phyloP scores from a whole-genome alignment of 441 rosid species.

The Erodium chrysanthum region DNA sequence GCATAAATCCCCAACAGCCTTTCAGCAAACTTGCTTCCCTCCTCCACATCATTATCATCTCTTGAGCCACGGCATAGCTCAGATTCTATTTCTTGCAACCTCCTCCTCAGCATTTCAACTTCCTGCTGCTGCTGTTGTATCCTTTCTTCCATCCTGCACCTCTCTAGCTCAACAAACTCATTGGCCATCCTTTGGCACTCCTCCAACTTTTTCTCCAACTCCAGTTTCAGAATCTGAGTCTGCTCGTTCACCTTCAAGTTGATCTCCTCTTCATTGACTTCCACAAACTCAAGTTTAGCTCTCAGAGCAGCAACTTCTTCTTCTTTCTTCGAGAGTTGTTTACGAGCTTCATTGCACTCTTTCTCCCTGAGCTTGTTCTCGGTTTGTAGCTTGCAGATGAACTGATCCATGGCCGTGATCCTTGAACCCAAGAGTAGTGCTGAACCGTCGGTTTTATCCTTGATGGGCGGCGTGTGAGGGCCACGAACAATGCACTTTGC shows the following conservation, averaged over 20 bases:
- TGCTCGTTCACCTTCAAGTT: slow-evolving; percentile 61
- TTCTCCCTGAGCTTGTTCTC: slow-evolving; percentile 78
- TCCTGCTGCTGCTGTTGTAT: slow-evolving; percentile 83
- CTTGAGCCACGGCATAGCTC: slow-evolving; percentile 38
- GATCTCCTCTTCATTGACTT: slow-evolving; percentile 64
- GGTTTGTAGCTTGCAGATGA: slow-evolving; percentile 65
- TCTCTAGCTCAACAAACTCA: slow-evolving; percentile 72
- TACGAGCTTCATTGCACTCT: slow-evolving; percentile 64
- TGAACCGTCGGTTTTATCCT: slow-evolving; percentile 60
- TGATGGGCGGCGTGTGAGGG: slow-evolving; percentile 47
- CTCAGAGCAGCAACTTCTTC: slow-evolving; percentile 61
- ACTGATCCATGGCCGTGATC: slow-evolving; percentile 85
- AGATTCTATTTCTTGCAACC: slow-evolving; percentile 64
- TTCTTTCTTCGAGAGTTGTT: slow-evolving; percentile 66
- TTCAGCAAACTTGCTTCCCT: slow-evolving; percentile 56
- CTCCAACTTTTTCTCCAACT: slow-evolving; percentile 63
- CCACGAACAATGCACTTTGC: slow-evolving; percentile 96
- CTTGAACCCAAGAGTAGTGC: slow-evolving; percentile 53
- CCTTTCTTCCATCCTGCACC: slow-evolving; percentile 89
- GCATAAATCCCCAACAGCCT: slow-evolving; percentile 48
- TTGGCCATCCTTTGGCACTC: slow-evolving; percentile 77
- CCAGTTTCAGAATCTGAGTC: slow-evolving; percentile 37
- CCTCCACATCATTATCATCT: slow-evolving; percentile 25
- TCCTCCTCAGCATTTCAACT: slow-evolving; percentile 63
- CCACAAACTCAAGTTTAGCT: slow-evolving; percentile 32